These are phyloP conservation scores for Bryum argenteum DNA, from an alignment of 225 moss, liverwort and hornwort species.

Conservation along the genomic window DNA sequence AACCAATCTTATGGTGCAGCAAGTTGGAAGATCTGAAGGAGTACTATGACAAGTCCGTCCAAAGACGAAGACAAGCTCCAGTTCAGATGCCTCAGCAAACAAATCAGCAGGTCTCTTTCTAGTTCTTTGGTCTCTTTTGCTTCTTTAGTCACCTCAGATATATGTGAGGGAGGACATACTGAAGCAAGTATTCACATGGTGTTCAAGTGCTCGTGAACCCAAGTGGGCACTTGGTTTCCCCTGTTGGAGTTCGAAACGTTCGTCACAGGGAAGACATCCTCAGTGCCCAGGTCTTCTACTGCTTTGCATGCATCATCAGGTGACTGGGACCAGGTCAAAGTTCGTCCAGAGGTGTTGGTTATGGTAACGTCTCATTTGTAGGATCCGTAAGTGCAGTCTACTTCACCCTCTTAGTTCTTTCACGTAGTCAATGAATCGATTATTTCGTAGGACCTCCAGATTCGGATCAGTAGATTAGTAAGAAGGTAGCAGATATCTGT, in stretches of 20 bases:
- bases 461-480: conserved; percentile 16
- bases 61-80: conserved; percentile 47
- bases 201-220: conserved; percentile 23
- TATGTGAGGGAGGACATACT: conserved; percentile 40
- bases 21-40: conserved; percentile 65
- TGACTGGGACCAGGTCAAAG: conserved; percentile 45
- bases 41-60: conserved; percentile 51
- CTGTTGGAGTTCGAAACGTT: too few species aligned
- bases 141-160: conserved; percentile 36
- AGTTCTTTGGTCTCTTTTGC: conserved; percentile 46
- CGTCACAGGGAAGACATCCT: conserved; percentile 33
- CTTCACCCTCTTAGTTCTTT: conserved; percentile 29
- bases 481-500: conserved; percentile 13
- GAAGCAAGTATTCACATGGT: conserved; percentile 42
- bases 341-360: conserved; percentile 47
- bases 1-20: conserved; percentile 36
- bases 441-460: conserved; percentile 14
- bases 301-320: conserved; percentile 46
- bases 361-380: conserved; percentile 44
- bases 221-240: conserved; percentile 32
- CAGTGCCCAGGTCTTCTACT: conserved; percentile 35
- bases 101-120: conserved; percentile 61
- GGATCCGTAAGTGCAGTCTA: conserved; percentile 40
- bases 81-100: conserved; percentile 48
- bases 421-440: conserved; percentile 21